Percentiles rank a stretch among this genome's conserved stretches.
Evolutionary conservation across 371 early-diverging fungal genomes (phyloP).

Genomic region (Actinomucor elegans): DNA sequence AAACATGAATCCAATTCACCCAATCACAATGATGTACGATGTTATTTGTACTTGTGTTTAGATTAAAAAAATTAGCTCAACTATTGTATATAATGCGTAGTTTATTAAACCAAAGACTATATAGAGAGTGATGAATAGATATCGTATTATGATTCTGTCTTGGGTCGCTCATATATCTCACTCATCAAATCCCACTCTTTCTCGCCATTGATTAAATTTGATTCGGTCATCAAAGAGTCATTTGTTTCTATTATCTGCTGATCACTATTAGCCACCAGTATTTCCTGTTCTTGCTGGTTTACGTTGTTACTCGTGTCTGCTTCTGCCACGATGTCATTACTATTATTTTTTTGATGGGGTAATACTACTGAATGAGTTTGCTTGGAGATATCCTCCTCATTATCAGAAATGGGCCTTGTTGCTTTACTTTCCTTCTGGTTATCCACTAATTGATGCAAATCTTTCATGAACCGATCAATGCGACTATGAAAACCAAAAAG

Average conservation of each 20-base stretch:
- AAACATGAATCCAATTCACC: too few relatives aligned
- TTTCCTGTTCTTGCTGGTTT: neutral
- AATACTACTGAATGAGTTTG: too few relatives aligned
- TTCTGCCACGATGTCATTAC: neutral
- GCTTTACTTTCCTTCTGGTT: neutral
- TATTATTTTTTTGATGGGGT: too few relatives aligned
- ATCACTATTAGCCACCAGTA: neutral
- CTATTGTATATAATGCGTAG: too few relatives aligned
- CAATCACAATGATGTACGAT: too few relatives aligned
- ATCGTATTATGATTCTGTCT: too few relatives aligned
- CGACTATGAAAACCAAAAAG: constrained; percentile 42
- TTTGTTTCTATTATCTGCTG: constrained; percentile 13
- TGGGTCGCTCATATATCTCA: constrained; percentile 38
- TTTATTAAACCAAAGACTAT: too few relatives aligned
- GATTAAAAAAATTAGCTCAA: too few relatives aligned
- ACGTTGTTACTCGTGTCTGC: neutral
- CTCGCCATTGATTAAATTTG: constrained; percentile 12
- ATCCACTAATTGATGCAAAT: constrained; percentile 16
- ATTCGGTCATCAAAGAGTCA: constrained; percentile 12
- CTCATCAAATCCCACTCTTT: constrained; percentile 45
- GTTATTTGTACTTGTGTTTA: too few relatives aligned
- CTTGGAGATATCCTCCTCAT: neutral
- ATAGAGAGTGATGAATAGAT: too few relatives aligned
- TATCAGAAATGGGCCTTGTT: neutral
- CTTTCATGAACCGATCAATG: constrained; percentile 45